Evolutionary conservation across 2,329 filamentous ascomycete species (phyloP).

Genomic region (Alternaria arbusti): DNA sequence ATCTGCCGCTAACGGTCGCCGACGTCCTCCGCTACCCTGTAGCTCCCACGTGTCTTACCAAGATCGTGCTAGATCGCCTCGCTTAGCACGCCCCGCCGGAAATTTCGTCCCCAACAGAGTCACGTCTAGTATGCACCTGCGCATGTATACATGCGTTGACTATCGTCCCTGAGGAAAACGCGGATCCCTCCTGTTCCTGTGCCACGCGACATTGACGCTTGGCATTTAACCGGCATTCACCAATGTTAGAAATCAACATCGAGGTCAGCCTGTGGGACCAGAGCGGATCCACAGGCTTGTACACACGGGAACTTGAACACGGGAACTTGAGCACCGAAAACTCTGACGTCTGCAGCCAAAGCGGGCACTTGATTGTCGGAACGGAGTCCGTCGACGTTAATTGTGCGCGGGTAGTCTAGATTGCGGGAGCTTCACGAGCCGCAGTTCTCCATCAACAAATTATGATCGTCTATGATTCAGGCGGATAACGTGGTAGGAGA

Average conservation of each 20-base stretch:
- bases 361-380: not conserved
- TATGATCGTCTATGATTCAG: not conserved
- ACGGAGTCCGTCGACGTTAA: not conserved
- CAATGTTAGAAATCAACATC: not conserved
- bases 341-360: not conserved
- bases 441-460: not conserved
- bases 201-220: constrained; percentile 10
- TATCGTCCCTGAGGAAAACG: constrained; percentile 7
- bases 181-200: constrained; percentile 13
- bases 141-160: not conserved
- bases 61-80: constrained; percentile 2
- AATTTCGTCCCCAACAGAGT: constrained; percentile 13
- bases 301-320: not conserved
- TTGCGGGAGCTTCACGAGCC: not conserved
- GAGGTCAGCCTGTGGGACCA: not conserved
- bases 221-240: not conserved
- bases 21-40: constrained; percentile 7
- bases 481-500: not conserved
- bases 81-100: constrained; percentile 5
- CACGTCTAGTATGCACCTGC: not conserved
- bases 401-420: not conserved
- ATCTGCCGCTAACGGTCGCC: constrained; percentile 14
- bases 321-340: not conserved
- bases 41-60: constrained; percentile 11
- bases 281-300: not conserved